Conservation (phyloP, 2,329 filamentous ascomycete species). For the Hortaea sp. region DNA sequence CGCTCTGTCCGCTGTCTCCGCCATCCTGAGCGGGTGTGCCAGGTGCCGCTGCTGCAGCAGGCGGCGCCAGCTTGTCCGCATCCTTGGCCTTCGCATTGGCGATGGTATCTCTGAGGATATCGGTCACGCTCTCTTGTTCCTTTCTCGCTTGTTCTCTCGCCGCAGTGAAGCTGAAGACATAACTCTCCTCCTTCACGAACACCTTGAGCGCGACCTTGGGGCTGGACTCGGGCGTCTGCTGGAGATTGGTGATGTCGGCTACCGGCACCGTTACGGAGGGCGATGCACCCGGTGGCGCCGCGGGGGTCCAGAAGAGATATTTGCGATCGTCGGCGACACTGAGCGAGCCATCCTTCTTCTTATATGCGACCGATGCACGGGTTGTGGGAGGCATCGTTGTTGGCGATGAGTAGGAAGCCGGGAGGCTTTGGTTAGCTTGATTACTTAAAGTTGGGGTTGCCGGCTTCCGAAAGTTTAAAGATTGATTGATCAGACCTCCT, state of each 20-base stretch:
- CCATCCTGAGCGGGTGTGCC: slow-evolving; percentile 11
- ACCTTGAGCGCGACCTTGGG: slow-evolving; percentile 92
- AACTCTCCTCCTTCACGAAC: slow-evolving; percentile 65
- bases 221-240: slow-evolving; percentile 82
- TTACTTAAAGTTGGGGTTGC: no score
- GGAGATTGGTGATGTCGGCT: slow-evolving; percentile 76
- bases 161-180: slow-evolving; percentile 87
- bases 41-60: slow-evolving; percentile 10
- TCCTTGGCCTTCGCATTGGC: slow-evolving; percentile 52
- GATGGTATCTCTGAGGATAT: slow-evolving; percentile 68
- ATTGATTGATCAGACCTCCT: no score
- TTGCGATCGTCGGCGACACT: slow-evolving; percentile 63
- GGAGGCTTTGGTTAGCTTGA: no score
- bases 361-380: slow-evolving; percentile 45
- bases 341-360: slow-evolving; percentile 89
- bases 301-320: slow-evolving; percentile 72
- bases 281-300: slow-evolving; percentile 48
- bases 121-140: slow-evolving; percentile 79
- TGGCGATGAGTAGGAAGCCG: background rate
- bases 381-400: background rate
- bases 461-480: no score
- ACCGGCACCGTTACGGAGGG: slow-evolving; percentile 61
- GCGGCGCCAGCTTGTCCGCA: slow-evolving; percentile 26
- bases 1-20: slow-evolving; percentile 38
- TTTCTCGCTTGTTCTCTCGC: slow-evolving; percentile 62